A percentile compares a stretch with the other conserved stretches of the same genome.
Evolutionary conservation across 768 basidiomycete species (phyloP).

Genomic region (Phanerodontia chrysosporium): DNA sequence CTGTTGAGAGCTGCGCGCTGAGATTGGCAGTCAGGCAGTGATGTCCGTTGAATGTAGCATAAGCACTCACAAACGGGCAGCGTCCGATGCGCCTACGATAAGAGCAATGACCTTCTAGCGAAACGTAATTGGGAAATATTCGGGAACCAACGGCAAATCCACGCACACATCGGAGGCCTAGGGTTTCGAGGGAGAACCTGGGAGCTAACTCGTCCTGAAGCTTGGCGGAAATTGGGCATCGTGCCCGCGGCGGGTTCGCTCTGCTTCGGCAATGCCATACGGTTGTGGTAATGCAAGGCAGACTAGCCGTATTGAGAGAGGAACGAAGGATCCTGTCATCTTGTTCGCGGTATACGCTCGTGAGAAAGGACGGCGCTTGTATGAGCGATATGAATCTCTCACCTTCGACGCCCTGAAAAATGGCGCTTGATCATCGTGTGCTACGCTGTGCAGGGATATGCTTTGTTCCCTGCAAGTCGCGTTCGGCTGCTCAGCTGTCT

Average conservation of each 20-base stretch:
- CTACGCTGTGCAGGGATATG: not conserved
- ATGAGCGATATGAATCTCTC: not conserved
- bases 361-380: not conserved
- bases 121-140: constrained; percentile 4
- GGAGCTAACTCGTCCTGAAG: not conserved
- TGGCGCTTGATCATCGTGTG: not conserved
- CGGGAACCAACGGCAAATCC: constrained; percentile 2
- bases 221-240: constrained; percentile 1
- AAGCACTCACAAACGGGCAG: not conserved
- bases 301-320: not conserved
- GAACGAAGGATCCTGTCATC: not conserved
- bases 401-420: not conserved
- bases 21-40: not conserved
- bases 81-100: constrained; percentile 3
- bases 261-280: not conserved
- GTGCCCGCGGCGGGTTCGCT: not conserved
- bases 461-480: not conserved
- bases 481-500: not conserved
- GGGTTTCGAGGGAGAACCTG: not conserved
- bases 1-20: not conserved
- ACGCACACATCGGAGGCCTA: not conserved
- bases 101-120: not conserved
- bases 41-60: not conserved
- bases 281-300: not conserved
- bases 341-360: not conserved